Conservation (phyloP, 305 asterid species). For the Fraxinus dipetala region DNA sequence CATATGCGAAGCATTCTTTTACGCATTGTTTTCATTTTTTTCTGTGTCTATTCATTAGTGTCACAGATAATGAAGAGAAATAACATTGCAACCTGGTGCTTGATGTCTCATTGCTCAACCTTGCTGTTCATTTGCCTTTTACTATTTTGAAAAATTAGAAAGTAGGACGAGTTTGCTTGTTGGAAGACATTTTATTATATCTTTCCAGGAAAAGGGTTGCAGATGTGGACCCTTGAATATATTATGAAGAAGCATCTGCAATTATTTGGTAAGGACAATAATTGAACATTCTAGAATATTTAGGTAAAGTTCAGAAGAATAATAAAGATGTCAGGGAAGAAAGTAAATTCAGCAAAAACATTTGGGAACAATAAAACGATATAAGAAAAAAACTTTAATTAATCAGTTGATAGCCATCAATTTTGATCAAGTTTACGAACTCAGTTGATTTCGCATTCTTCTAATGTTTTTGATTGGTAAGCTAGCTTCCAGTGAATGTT, state of each 20-base stretch:
- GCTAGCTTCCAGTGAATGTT: background rate
- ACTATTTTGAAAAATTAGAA: background rate
- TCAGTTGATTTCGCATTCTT: background rate
- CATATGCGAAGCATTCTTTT: background rate
- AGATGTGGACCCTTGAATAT: background rate
- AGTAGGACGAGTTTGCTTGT: slow-evolving; percentile 10
- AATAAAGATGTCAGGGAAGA: background rate
- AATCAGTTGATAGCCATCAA: background rate
- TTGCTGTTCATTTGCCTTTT: slow-evolving; percentile 1
- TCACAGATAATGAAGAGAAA: background rate
- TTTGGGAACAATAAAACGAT: background rate
- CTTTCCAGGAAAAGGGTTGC: background rate
- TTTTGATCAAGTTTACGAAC: background rate
- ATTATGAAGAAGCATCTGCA: background rate
- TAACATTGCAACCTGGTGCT: background rate
- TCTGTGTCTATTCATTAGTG: background rate
- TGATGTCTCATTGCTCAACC: slow-evolving; percentile 1
- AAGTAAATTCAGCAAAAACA: background rate
- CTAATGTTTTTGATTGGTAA: background rate
- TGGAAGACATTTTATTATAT: background rate
- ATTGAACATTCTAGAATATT: background rate
- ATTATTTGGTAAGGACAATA: background rate
- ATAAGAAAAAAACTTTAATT: background rate
- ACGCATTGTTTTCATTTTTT: background rate
- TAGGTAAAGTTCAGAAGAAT: background rate